Percentiles rank a stretch among this genome's conserved stretches.
phyloP scores from a whole-genome alignment of 768 basidiomycete species.

The Leccinum olivaceopallidum region DNA sequence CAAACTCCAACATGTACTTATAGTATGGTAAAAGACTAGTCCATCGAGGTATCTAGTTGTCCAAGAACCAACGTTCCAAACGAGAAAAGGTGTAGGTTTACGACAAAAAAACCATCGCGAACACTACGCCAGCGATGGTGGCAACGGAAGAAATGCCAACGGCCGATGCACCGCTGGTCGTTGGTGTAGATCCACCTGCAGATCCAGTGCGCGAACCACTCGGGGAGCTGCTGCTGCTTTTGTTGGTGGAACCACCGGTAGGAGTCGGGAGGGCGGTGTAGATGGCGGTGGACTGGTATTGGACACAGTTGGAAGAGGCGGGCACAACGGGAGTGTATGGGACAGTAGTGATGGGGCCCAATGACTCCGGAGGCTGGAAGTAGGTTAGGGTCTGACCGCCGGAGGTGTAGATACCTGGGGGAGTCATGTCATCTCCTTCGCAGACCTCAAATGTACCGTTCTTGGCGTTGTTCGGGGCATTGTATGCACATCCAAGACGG shows the following conservation, averaged over 20 bases:
- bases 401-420: constrained; percentile 51
- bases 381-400: constrained; percentile 45
- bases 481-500: constrained; percentile 73
- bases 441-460: constrained; percentile 65
- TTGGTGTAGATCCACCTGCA: constrained; percentile 19
- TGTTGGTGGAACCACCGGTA: constrained; percentile 1
- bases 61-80: neutral
- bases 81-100: constrained; percentile 7
- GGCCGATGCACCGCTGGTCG: constrained; percentile 19
- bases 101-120: constrained; percentile 38
- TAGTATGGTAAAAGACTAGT: neutral
- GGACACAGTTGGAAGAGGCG: constrained; percentile 45
- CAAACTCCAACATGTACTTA: neutral
- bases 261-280: constrained; percentile 30
- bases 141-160: constrained; percentile 33
- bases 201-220: constrained; percentile 17
- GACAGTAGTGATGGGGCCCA: constrained; percentile 43
- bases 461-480: constrained; percentile 63
- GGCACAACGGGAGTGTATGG: constrained; percentile 44
- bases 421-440: constrained; percentile 61
- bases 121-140: constrained; percentile 32
- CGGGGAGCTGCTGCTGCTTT: neutral
- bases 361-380: constrained; percentile 47
- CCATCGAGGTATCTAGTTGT: no score
- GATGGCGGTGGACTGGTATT: constrained; percentile 37